Conservation (phyloP, 192 early-diverging fungal genomes). For the Podila clonocystis region DNA sequence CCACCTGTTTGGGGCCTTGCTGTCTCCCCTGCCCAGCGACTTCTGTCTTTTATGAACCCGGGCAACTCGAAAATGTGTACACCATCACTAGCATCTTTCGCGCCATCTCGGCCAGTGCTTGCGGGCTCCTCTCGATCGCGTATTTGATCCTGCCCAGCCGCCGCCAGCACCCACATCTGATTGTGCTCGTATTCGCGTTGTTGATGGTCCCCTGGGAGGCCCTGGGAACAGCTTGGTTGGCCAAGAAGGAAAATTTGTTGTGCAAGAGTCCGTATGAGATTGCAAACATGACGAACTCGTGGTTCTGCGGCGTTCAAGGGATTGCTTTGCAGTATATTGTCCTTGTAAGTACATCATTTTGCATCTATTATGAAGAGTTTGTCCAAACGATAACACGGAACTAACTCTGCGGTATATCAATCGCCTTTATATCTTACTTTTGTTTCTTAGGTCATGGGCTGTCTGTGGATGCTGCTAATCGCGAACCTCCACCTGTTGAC, state of each 20-base stretch:
- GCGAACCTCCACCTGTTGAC: slow-evolving; percentile 29
- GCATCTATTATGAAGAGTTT: too few relatives aligned
- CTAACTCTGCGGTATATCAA: background rate
- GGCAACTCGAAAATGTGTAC: slow-evolving; percentile 16
- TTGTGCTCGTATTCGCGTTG: slow-evolving; percentile 15
- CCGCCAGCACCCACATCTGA: slow-evolving; percentile 29
- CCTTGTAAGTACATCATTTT: too few relatives aligned
- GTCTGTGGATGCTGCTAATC: slow-evolving; percentile 22
- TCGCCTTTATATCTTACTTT: background rate
- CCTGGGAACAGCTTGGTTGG: slow-evolving; percentile 17
- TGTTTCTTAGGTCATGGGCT: slow-evolving; percentile 14
- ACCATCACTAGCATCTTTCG: slow-evolving; percentile 21
- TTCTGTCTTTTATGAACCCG: slow-evolving; percentile 19
- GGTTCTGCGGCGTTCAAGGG: slow-evolving; percentile 43
- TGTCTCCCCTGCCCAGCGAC: slow-evolving; percentile 33
- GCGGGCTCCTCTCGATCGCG: background rate
- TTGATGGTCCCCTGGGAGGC: slow-evolving; percentile 24
- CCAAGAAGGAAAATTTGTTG: slow-evolving; percentile 19
- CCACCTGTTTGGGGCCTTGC: slow-evolving; percentile 13
- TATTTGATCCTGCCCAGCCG: slow-evolving; percentile 24
- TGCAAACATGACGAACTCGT: slow-evolving; percentile 29
- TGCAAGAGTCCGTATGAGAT: slow-evolving; percentile 29
- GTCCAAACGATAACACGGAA: too few relatives aligned
- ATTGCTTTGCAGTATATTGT: background rate
- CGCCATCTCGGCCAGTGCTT: slow-evolving; percentile 18